Percentiles rank a stretch among this genome's conserved stretches.
Evolutionary conservation across 2,329 filamentous ascomycete species (phyloP).

Genomic region (Sporothrix mexicana): DNA sequence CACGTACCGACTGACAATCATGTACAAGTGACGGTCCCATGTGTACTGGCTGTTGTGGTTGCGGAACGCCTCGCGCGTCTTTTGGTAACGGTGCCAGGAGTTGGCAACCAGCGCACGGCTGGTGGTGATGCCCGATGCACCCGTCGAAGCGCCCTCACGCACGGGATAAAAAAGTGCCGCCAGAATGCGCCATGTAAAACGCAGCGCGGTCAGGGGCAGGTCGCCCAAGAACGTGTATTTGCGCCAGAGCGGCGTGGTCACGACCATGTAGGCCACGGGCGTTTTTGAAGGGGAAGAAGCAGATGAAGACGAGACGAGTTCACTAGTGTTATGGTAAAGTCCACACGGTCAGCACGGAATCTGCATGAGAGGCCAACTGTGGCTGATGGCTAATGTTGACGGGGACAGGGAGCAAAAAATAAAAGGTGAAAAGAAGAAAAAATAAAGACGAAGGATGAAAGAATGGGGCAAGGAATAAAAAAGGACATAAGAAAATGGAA

Average conservation of each 20-base stretch:
- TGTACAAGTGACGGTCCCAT: conserved; percentile 30
- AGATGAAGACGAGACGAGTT: conserved; percentile 5
- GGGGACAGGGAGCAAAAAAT: background rate
- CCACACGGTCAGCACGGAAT: conserved; percentile 21
- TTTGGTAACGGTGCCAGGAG: conserved; percentile 29
- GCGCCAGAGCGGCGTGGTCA: conserved; percentile 27
- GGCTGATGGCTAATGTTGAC: background rate
- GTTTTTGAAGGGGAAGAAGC: background rate
- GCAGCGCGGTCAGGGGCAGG: conserved; percentile 28
- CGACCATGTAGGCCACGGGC: conserved; percentile 30
- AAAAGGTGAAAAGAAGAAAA: background rate
- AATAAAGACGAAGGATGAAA: background rate
- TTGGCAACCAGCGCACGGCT: conserved; percentile 28
- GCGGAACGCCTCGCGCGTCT: conserved; percentile 28
- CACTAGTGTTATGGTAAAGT: conserved; percentile 1
- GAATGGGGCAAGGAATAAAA: background rate
- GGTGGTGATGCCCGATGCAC: background rate
- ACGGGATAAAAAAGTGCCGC: conserved; percentile 21
- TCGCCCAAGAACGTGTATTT: conserved; percentile 31
- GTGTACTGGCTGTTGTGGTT: conserved; percentile 28
- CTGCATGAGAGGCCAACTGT: background rate
- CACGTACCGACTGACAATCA: conserved; percentile 28
- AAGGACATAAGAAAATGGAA: background rate
- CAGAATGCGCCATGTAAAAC: conserved; percentile 27
- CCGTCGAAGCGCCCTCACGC: background rate